Base-by-base conservation (phyloP, 2,329 filamentous ascomycete genomes). In the Xylaria sp. region DNA sequence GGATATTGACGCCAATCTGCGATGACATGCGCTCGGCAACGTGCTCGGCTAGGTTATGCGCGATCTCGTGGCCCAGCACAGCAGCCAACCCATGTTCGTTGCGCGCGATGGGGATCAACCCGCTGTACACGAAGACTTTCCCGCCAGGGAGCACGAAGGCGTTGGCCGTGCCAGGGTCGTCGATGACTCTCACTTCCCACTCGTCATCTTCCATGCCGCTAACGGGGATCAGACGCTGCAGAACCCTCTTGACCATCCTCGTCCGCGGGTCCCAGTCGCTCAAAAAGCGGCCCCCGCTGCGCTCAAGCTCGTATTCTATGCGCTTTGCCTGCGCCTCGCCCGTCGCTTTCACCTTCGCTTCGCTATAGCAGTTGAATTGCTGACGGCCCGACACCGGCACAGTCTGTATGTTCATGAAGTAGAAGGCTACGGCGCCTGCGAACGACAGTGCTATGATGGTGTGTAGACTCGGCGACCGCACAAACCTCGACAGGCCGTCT, bases 91-190 rank as follows among this genome's bases (percentile, higher is more conserved):
- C 90, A 76, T 91, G 87, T 65, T 93, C 91, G 73, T 83, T 89
- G 60, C 84, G 77, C 67, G 90, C 91, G 25, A 93, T 81, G n/a
- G 85, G 84, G 62, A 94, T 79, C 36, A 95, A 89, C 43, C 92
- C 92, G 70, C 88, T 90, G 76, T 89, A 91, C 1, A 95, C 91
- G 76, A 94, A 94, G 0, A 95, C 91, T 74, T 94, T 93, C 28
- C 92, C 91, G 4, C 89, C 91, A 0, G 92, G 92, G 6, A 93
- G 84, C 1, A 95, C 91, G 75, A 94, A 93, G 0, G 92, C 92
- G 74, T 95, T 95, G 70, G 85, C 84, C 45, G 85, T 86, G 46
- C 74, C 70, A 23, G 83, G 83, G 67, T 90, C 89, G n/a, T 92
- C 85, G 73, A 95, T 93, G 7, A 95, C 91, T 73, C 86, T 83